Base-by-base conservation (phyloP, 495 filamentous ascomycete species). In the Stereocaulon alpinum region DNA sequence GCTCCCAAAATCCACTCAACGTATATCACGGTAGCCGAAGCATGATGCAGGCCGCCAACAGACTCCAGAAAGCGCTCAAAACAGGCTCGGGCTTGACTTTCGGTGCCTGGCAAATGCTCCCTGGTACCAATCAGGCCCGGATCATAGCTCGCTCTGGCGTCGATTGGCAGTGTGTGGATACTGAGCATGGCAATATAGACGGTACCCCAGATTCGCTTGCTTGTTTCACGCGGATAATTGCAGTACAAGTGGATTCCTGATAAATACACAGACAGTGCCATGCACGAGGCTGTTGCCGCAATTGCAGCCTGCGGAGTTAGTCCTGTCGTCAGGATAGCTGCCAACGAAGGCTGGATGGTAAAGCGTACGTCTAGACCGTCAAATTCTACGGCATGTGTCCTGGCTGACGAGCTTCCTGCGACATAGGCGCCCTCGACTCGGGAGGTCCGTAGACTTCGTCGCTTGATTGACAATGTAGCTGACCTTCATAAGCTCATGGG, bases 281-380 rank as follows among this genome's bases (percentile, higher is more conserved):
- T 93, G 89, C 89, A 93, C 66, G 88, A 91, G 60, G 82, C 86
- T 3, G 87, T 92, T 34, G 83, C 86, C 27, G 82, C 83, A 4
- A 85, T 86, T 63, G 83, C 86, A 32, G 77, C 77, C 14, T 75
- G 80, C 61, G 86, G 83, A 10, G 82, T 85, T 0, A 83, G 80
- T 12, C 85, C 86, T 0, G 72, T 89, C 58, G 85, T 88, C 32
- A 73, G 85, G 60, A 78, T 87, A 18, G 77, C 85, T 30, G 85
- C 83, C 43, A 77, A 80, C 63, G 83, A 86, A 72, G 69, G 78
- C 18, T 87, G 76, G 80, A 86, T 86, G 83, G 80, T 85, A 47
- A 88, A 83, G 72, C 77, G 85, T 86, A 65, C 76, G 82, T 55
- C 20, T 1, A 32, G 12, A 49, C 55, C 32, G 9, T 34, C 20